Conservation (phyloP, 2,329 filamentous ascomycete species). For the Fusarium sp. region DNA sequence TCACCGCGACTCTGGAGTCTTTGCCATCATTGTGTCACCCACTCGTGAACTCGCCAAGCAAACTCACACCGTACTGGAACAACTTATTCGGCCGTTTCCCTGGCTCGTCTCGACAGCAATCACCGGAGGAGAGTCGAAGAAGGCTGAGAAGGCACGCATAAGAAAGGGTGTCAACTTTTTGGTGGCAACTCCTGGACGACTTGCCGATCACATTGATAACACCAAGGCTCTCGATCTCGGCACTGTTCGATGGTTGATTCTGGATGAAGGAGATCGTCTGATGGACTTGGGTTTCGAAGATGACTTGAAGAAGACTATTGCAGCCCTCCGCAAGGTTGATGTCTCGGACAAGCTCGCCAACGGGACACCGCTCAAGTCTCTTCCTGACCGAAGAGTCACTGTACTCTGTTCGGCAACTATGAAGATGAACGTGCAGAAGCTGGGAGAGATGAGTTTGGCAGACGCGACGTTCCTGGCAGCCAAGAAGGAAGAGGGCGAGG, state of each 20-base stretch:
- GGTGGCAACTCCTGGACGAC: conserved; percentile 90
- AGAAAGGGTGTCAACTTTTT: conserved; percentile 96
- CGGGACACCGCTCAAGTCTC: conserved; percentile 67
- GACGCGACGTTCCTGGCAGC: conserved; percentile 90
- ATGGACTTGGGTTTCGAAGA: conserved; percentile 99
- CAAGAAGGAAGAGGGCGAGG: conserved; percentile 61
- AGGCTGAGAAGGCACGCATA: conserved; percentile 90
- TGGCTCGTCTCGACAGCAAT: conserved; percentile 95
- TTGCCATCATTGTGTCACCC: conserved; percentile 93
- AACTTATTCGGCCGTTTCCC: conserved; percentile 86
- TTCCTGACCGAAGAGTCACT: conserved; percentile 83
- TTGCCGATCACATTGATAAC: conserved; percentile 92
- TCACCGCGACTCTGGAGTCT: conserved; percentile 87
- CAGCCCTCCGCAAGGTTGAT: conserved; percentile 76
- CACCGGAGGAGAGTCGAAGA: conserved; percentile 75
- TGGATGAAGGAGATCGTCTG: conserved; percentile 96
- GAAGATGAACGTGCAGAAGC: conserved; percentile 95
- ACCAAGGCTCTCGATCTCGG: conserved; percentile 90
- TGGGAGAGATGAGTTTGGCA: conserved; percentile 95
- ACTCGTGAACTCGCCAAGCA: conserved; percentile 96
- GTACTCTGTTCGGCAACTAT: conserved; percentile 96
- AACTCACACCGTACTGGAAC: conserved; percentile 87
- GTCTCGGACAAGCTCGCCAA: conserved; percentile 70
- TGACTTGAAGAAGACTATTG: conserved; percentile 88
- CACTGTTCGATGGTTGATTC: conserved; percentile 90